Percentiles rank a stretch among this genome's conserved stretches.
Conservation (phyloP, 495 filamentous ascomycete species). For the Trichocladium antarcticum region DNA sequence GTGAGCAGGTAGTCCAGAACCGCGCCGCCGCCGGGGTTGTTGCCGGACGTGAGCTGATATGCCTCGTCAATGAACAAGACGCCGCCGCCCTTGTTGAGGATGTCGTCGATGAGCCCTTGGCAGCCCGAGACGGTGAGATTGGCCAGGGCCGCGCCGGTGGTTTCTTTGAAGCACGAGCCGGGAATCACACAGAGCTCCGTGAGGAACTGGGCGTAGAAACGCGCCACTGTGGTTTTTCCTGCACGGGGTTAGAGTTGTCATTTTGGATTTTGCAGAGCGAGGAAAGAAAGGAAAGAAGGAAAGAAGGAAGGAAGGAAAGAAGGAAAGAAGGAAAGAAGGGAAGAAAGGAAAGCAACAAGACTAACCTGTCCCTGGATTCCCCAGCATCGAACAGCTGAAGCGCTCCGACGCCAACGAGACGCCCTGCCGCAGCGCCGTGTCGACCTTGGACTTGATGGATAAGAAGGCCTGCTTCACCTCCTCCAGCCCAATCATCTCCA, state of each 20-base stretch:
- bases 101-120: constrained; percentile 48
- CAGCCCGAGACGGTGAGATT: constrained; percentile 48
- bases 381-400: constrained; percentile 53
- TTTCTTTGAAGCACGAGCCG: constrained; percentile 48
- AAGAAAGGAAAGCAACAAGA: neutral
- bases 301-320: neutral
- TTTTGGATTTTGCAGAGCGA: neutral
- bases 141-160: constrained; percentile 56
- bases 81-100: constrained; percentile 51
- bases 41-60: constrained; percentile 55
- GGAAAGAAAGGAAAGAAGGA: neutral
- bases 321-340: neutral
- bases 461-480: constrained; percentile 56
- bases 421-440: constrained; percentile 47
- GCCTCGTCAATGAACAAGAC: constrained; percentile 70
- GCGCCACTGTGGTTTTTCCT: constrained; percentile 78
- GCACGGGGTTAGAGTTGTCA: neutral
- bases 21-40: constrained; percentile 41
- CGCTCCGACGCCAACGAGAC: constrained; percentile 47
- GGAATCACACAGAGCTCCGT: constrained; percentile 48
- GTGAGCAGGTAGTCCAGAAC: constrained; percentile 67
- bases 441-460: constrained; percentile 55
- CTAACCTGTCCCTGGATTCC: constrained; percentile 71
- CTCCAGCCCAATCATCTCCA: constrained; percentile 64
- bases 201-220: constrained; percentile 61